Conservation (phyloP, 2,329 filamentous ascomycete genomes). For the Tetracladium maxilliforme region DNA sequence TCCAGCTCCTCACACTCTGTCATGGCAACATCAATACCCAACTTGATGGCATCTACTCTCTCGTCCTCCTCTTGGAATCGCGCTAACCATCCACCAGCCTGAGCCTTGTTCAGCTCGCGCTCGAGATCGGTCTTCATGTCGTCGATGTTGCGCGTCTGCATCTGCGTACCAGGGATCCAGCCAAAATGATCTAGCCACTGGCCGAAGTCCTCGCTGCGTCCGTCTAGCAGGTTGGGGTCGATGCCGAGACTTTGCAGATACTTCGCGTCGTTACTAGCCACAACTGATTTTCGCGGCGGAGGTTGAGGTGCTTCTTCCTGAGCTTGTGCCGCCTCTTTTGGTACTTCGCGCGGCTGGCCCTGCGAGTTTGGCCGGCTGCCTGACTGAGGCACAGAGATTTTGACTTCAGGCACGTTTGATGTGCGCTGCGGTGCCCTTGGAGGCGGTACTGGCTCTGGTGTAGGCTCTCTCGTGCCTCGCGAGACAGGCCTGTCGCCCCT, state of each 20-base stretch:
- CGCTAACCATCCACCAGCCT: slow-evolving; percentile 84
- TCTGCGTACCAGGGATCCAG: slow-evolving; percentile 69
- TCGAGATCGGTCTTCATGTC: slow-evolving; percentile 72
- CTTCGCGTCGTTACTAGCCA: slow-evolving; percentile 62
- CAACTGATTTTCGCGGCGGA: slow-evolving; percentile 42
- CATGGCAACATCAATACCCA: slow-evolving; percentile 78
- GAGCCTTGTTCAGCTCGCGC: slow-evolving; percentile 76
- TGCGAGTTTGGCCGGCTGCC: no score
- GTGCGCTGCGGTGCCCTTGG: slow-evolving; percentile 9
- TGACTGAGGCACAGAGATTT: slow-evolving; percentile 33
- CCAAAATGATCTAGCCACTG: slow-evolving; percentile 75
- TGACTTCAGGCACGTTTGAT: slow-evolving; percentile 34
- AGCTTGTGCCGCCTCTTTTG: slow-evolving; percentile 10
- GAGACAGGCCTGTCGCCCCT: no score
- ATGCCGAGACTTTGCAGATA: no score
- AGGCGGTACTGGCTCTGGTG: slow-evolving; percentile 7
- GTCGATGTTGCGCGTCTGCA: slow-evolving; percentile 62
- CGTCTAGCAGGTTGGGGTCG: slow-evolving; percentile 62
- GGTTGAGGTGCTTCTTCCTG: no score
- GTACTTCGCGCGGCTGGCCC: slow-evolving; percentile 9
- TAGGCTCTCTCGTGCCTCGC: slow-evolving; percentile 16
- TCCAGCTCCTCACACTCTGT: slow-evolving; percentile 93
- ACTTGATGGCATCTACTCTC: slow-evolving; percentile 73
- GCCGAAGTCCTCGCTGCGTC: slow-evolving; percentile 66
- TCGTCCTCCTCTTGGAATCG: slow-evolving; percentile 79